These are phyloP conservation scores for Teratosphaeriaceae sp. DNA, from an alignment of 2,329 filamentous ascomycete species.

Conservation along the genomic window DNA sequence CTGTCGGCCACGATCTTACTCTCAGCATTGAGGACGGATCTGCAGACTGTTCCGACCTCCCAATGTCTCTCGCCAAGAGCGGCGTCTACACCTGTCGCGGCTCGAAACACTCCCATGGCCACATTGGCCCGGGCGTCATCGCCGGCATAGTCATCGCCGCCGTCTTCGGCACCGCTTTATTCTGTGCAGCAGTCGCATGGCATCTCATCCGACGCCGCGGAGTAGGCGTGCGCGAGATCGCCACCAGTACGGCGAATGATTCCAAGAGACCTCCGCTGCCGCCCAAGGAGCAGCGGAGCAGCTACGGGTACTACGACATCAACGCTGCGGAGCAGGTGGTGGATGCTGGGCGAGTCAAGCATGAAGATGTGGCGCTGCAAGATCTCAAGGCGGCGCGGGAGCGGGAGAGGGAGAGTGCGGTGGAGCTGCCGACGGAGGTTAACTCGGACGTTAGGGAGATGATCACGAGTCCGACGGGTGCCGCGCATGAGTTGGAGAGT, in stretches of 20 bases:
- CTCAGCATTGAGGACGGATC: not conserved
- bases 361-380: not conserved
- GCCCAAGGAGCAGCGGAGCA: not conserved
- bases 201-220: not conserved
- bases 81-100: not conserved
- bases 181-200: not conserved
- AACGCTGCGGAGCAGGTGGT: not conserved
- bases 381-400: not conserved
- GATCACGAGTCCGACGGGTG: not conserved
- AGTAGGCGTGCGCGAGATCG: not conserved
- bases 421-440: not conserved
- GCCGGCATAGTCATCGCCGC: constrained; percentile 1
- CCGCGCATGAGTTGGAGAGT: not conserved
- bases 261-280: not conserved
- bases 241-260: not conserved
- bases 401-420: not conserved
- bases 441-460: not conserved
- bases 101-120: not conserved
- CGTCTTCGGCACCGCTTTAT: not conserved
- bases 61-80: not conserved
- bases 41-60: not conserved
- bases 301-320: constrained; percentile 1
- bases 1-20: not conserved
- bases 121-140: not conserved
- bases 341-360: not conserved